phyloP scores from a whole-genome alignment of 192 early-diverging fungal species.

The Oehlia diaphana region DNA sequence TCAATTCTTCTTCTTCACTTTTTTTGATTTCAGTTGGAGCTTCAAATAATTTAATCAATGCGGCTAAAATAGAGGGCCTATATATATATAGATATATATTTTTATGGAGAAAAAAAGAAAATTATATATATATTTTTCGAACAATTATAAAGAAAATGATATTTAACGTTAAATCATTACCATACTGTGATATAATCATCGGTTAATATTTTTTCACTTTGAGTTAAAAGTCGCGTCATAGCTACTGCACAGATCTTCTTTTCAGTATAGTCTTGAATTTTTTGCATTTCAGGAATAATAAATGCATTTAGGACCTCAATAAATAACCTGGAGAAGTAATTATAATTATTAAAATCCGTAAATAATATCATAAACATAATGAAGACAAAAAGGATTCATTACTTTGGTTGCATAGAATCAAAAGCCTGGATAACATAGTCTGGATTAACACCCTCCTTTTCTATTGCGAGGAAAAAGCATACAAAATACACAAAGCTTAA shows the following conservation, averaged over 20 bases:
- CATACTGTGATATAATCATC: slow-evolving; percentile 51
- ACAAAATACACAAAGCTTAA: slow-evolving; percentile 69
- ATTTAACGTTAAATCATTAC: slow-evolving; percentile 32
- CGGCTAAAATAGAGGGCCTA: slow-evolving; percentile 54
- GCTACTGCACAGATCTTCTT: slow-evolving; percentile 65
- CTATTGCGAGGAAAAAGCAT: slow-evolving; percentile 60
- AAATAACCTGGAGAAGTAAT: slow-evolving; percentile 55
- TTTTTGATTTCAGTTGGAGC: slow-evolving; percentile 51
- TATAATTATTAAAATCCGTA: slow-evolving; percentile 35
- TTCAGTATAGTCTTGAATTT: slow-evolving; percentile 55
- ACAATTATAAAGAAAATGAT: slow-evolving; percentile 1
- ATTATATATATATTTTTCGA: not conserved
- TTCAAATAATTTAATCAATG: slow-evolving; percentile 59
- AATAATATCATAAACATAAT: slow-evolving; percentile 22
- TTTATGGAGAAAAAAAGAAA: no score
- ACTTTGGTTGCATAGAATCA: slow-evolving; percentile 62
- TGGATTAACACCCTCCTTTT: slow-evolving; percentile 59
- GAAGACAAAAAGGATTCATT: slow-evolving; percentile 16
- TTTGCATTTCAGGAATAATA: slow-evolving; percentile 66
- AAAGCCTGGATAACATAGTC: slow-evolving; percentile 60
- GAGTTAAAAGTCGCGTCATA: slow-evolving; percentile 61
- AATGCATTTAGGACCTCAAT: slow-evolving; percentile 59
- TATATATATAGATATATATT: not conserved
- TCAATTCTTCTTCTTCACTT: slow-evolving; percentile 50
- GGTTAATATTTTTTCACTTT: slow-evolving; percentile 53